Conservation (phyloP, 352 stramenopile genomes). For the Globisporangium paddicum region DNA sequence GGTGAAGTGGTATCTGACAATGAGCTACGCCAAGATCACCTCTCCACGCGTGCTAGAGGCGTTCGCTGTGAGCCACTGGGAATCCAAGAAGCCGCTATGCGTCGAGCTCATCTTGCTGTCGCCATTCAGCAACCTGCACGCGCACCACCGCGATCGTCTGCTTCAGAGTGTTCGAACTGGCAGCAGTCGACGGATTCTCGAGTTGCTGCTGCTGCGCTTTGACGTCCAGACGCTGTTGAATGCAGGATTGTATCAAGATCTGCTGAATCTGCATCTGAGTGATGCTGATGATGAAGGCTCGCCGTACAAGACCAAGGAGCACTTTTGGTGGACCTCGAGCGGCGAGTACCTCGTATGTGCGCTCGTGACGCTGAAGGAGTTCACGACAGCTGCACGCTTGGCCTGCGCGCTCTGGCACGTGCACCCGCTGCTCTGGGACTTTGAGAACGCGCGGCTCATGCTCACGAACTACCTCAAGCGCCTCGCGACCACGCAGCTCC, state of each 20-base stretch:
- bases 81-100: constrained; percentile 26
- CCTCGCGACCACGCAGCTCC: constrained; percentile 15
- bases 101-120: constrained; percentile 52
- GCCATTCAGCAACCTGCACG: constrained; percentile 46
- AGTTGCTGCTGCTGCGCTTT: constrained; percentile 61
- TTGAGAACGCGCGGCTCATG: constrained; percentile 55
- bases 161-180: constrained; percentile 14
- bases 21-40: constrained; percentile 39
- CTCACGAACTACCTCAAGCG: constrained; percentile 47
- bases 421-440: constrained; percentile 65
- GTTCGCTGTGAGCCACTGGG: constrained; percentile 34
- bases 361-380: constrained; percentile 43
- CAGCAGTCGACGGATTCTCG: constrained; percentile 12
- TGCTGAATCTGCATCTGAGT: constrained; percentile 25
- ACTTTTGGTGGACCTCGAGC: constrained; percentile 44
- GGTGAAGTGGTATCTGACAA: constrained; percentile 46
- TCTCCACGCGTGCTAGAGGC: constrained; percentile 23
- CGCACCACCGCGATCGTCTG: constrained; percentile 27
- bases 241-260: constrained; percentile 29
- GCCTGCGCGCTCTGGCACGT: constrained; percentile 47
- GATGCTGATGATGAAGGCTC: not conserved
- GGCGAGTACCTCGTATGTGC: constrained; percentile 60
- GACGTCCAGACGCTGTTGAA: constrained; percentile 38
- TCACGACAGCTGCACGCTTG: constrained; percentile 42
- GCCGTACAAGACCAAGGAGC: not conserved